Evolutionary conservation across 768 basidiomycete genomes (phyloP), one percentile per base, ranked within the genome.

Genomic region (Suillus subaureus): DNA sequence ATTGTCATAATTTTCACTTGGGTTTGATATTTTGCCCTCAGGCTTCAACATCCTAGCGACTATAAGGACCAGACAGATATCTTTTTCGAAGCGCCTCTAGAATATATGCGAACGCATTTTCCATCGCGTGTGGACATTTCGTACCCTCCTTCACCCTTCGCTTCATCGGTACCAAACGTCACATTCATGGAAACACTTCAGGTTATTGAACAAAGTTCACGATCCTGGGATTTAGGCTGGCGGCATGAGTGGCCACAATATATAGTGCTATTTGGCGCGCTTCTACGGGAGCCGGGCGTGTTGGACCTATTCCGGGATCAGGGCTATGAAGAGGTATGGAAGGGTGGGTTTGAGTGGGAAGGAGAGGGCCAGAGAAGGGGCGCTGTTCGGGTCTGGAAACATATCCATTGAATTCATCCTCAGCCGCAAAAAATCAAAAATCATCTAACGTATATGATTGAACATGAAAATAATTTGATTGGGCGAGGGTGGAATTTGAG

Each of bases 41-140:
- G 76, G 43, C 69, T 78, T 55, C 84, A 87, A 72, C 77, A 88
- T 64, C 74, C 84, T 0, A 65, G 79, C 12, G 78, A 78, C 9
- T 96, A 97, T 76, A 82, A 76, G 47, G 94, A 95, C 74, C 93
- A 98, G 77, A 90, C 93, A 1, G 85, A 88, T 55, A 75, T 92
- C 3, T 97, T 98, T 78, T 98, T 91, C 74, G 79, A 79, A 42
- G 83, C 87, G 1, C 97, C 97, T 0, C 66, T 81, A 5, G 69
- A 74, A 2, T 98, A 96, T 73, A 78, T 99, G 12, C 70, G 70
- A 28, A 77, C 78, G 0, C 86, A 87, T 64, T 95, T 98, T 74
- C 94, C 96, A 2, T 63, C 71, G 4, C 54, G 61, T 9, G 90
- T 96, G 6, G 76, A 94, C 70, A 71, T 82, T 0, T 65, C 76